Conservation (phyloP, 331 rosid species). For the Pyracantha coccinea region DNA sequence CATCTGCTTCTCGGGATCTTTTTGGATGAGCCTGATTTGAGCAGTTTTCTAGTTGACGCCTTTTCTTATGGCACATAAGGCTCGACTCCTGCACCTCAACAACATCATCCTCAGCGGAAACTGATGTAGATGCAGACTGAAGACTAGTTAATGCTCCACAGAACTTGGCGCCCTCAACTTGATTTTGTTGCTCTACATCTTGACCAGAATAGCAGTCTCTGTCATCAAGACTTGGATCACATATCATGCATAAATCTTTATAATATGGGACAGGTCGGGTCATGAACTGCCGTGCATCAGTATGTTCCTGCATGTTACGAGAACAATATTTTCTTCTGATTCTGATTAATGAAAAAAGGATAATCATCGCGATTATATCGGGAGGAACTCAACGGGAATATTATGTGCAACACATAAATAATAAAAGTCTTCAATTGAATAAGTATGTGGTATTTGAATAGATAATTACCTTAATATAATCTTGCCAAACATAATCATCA, state of each 20-base stretch:
- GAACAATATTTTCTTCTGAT: slow-evolving; percentile 6
- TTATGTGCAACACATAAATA: not conserved
- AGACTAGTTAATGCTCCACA: slow-evolving; percentile 9
- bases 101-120: slow-evolving; percentile 29
- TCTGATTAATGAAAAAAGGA: not conserved
- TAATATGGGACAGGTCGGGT: slow-evolving; percentile 66
- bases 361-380: too few relatives aligned
- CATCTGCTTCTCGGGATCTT: slow-evolving; percentile 31
- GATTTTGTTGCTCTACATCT: slow-evolving; percentile 33
- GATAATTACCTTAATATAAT: slow-evolving; percentile 51
- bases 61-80: slow-evolving; percentile 31
- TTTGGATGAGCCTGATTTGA: slow-evolving; percentile 29
- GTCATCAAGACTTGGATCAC: slow-evolving; percentile 39
- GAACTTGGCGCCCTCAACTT: slow-evolving; percentile 20
- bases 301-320: slow-evolving; percentile 42
- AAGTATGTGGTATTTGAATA: not conserved
- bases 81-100: slow-evolving; percentile 22
- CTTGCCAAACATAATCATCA: slow-evolving; percentile 72
- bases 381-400: not conserved
- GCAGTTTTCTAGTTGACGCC: slow-evolving; percentile 36
- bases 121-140: slow-evolving; percentile 36
- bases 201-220: slow-evolving; percentile 33
- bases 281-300: slow-evolving; percentile 72
- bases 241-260: slow-evolving; percentile 57
- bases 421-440: not conserved